These are phyloP conservation scores for Stachybotrys chartarum DNA, from an alignment of 2,329 filamentous ascomycete genomes.

Conservation along the genomic window DNA sequence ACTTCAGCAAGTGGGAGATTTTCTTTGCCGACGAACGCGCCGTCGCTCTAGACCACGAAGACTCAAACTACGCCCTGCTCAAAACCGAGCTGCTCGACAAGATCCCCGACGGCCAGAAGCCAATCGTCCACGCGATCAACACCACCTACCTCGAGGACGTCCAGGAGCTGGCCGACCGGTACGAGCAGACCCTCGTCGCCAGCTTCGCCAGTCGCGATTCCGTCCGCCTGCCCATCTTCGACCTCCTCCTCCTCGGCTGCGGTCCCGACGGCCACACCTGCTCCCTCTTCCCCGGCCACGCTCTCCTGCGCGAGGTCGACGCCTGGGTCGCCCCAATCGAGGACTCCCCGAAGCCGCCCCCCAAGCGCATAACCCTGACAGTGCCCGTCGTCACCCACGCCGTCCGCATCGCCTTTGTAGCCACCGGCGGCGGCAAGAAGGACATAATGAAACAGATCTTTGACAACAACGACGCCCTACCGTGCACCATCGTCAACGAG, in stretches of 20 bases:
- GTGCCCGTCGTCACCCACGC: conserved; percentile 86
- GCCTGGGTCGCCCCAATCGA: conserved; percentile 91
- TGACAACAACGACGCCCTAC: conserved; percentile 68
- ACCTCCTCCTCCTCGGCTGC: conserved; percentile 86
- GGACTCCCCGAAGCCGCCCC: conserved; percentile 91
- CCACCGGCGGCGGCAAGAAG: conserved; percentile 84
- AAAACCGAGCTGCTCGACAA: conserved; percentile 85
- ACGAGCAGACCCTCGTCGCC: conserved; percentile 79
- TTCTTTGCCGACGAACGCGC: conserved; percentile 98
- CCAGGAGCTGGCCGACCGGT: conserved; percentile 88
- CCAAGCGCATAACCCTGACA: conserved; percentile 84
- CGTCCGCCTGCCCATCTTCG: conserved; percentile 91
- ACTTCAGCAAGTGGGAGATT: conserved; percentile 89
- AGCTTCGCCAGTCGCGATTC: conserved; percentile 89
- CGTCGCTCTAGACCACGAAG: conserved; percentile 82
- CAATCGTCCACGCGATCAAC: conserved; percentile 76
- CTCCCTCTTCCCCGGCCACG: conserved; percentile 87
- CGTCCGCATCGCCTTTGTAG: conserved; percentile 82
- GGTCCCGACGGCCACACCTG: conserved; percentile 97
- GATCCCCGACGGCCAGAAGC: conserved; percentile 63
- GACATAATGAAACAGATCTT: conserved; percentile 91
- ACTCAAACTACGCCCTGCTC: conserved; percentile 89
- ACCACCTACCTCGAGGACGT: conserved; percentile 58
- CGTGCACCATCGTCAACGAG: conserved; percentile 83
- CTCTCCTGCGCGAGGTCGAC: conserved; percentile 74